These are phyloP conservation scores for Xylaria sp. DNA, from an alignment of 2,329 filamentous ascomycete species.

Conservation along the genomic window DNA sequence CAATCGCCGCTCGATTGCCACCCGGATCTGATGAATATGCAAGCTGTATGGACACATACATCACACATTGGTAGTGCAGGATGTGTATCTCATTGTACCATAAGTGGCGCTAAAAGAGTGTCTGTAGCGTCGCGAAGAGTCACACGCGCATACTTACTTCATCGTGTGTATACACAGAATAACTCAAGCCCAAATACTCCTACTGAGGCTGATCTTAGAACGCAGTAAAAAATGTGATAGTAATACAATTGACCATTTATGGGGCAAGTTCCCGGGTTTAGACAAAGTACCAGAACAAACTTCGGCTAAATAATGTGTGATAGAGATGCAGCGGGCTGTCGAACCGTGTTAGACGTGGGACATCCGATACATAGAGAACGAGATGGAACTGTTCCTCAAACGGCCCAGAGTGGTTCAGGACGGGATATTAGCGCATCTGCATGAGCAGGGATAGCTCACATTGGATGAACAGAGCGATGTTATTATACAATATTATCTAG, in stretches of 20 bases:
- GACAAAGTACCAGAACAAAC: background rate
- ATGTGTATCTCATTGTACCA: background rate
- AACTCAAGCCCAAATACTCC: background rate
- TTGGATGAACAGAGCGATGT: slow-evolving; percentile 8
- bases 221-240: background rate
- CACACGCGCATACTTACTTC: background rate
- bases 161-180: background rate
- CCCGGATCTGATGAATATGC: background rate
- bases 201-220: background rate
- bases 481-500: background rate
- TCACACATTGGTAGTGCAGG: background rate
- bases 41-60: background rate
- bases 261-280: background rate
- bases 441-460: slow-evolving; percentile 6
- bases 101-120: background rate
- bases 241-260: background rate
- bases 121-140: background rate
- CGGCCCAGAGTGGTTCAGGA: slow-evolving; percentile 6
- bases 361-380: background rate
- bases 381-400: slow-evolving; percentile 16
- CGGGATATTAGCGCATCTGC: slow-evolving; percentile 14
- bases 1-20: no score
- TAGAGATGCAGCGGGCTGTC: slow-evolving; percentile 3
- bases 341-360: background rate
- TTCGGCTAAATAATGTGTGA: slow-evolving; percentile 22